Base-by-base conservation (phyloP, 2,329 filamentous ascomycete species). In the Fusarium xylarioides region DNA sequence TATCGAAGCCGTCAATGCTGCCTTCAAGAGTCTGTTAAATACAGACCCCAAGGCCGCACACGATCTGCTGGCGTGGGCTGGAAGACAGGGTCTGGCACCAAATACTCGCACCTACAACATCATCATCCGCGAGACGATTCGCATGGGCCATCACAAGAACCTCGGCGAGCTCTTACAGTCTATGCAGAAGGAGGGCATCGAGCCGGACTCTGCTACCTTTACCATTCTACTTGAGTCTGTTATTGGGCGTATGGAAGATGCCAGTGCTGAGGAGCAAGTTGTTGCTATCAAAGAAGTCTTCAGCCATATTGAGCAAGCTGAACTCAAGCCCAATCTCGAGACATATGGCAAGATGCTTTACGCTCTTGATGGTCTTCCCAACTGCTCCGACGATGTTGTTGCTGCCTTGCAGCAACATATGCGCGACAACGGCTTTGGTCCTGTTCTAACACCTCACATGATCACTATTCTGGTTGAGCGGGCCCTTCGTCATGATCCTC, bases 401-500 rank as follows among this genome's bases (percentile, higher is more conserved):
- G 86, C 87, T 49, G 85, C 86, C 4, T 85, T 95, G 12, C 85
- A 94, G 47, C 81, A 84, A 3, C 88, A 92, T 79, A 92, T 96
- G 86, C 82, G 83, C 56, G 74, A 77, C 11, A 82, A 85, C 30
- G 86, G 87, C 26, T 77, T 91, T 47, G 79, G 85, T 53, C 85
- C 90, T 7, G 88, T 88, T 11, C 81, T 90, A 5, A 88, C 88
- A 8, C 81, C 89, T 3, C 88, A 94, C 74, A 92, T 94, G 77
- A 93, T 93, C 83, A 95, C 93, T 30, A 92, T 91, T 76, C 87
- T 96, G 26, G 84, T 93, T 50, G 88, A 91, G 50, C 86, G 92
- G 78, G 91, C 91, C 78, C 92, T 95, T 78, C 77, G 84, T 14
- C 86, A 85, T 56, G 69, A 82, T 3, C 89, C 89, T 5, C 90